Base-by-base conservation (phyloP, 495 filamentous ascomycete species). In the Mytilinidion resinicola region DNA sequence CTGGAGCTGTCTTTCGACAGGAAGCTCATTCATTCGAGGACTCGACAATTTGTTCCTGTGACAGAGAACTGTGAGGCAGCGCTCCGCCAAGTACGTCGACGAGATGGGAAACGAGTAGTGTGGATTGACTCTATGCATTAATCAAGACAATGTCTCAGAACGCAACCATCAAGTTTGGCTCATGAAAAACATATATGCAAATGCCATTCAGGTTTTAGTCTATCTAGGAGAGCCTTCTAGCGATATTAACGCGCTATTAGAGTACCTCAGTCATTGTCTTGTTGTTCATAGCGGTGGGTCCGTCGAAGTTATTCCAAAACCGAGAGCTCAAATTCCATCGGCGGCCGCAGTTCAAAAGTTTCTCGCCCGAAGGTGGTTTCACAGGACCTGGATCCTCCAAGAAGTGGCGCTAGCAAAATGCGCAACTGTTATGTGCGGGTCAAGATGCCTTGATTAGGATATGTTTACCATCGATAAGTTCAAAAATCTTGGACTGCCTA, bases 41-140 rank as follows among this genome's bases (percentile, higher is more conserved):
- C 25, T 10, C 7, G 43, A 3, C 15, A 21, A 9, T 10, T 53
- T 9, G 12, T 46, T 8, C 9, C 15, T 17, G 38, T 60, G n/a
- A 53, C 57, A 7, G 33, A 7, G 39, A 53, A 46, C 39, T 60
- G 57, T 39, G 50, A 60, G 3, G 51, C 49, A 15, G 57, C 51
- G 35, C 50, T 60, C 35, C 10, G 41, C 10, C 37, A 41, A 9
- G 8, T 60, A 11, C 43, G 57, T 12, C 19, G 1, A 14, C 47
- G 10, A 20, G 35, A 37, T 25, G 8, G 21, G 3, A 49, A 33
- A 49, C 21, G 46, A 53, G 17, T 55, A 38, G 20, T 68, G 9
- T 68, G 62, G 65, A 57, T 61, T 9, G 66, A 68, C 41, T 57
- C 65, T 10, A 9, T 65, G 66, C 55, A 70, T 70, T 55, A 67